Conservation (phyloP, 305 asterid genomes). For the Solanum aculeatissimum region DNA sequence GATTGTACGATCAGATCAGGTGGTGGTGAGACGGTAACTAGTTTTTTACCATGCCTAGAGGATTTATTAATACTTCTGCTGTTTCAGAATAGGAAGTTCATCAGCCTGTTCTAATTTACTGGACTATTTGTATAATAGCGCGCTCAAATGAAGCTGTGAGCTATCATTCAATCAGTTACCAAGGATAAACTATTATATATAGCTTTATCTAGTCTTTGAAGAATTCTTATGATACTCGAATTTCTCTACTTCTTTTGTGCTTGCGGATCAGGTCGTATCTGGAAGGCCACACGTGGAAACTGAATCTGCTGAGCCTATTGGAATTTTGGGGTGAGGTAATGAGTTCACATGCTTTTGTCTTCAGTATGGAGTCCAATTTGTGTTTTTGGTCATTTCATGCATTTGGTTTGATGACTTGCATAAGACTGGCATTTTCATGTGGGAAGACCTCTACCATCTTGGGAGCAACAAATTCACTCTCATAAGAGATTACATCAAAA, state of each 20-base stretch:
- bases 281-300: conserved; percentile 73
- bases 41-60: not conserved
- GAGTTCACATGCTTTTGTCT: not conserved
- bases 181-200: not conserved
- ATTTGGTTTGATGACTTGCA: conserved; percentile 75
- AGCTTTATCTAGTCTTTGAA: not conserved
- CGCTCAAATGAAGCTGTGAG: not conserved
- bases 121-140: not conserved
- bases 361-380: not conserved
- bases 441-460: conserved; percentile 74
- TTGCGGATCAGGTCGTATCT: conserved; percentile 46
- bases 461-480: conserved; percentile 62
- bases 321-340: conserved; percentile 83
- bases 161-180: not conserved
- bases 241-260: not conserved
- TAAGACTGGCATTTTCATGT: conserved; percentile 75
- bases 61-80: not conserved
- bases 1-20: conserved; percentile 68
- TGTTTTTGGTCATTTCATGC: not conserved
- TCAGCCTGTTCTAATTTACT: not conserved
- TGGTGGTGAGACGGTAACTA: conserved; percentile 65
- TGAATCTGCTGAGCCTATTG: conserved; percentile 74
- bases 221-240: not conserved
- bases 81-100: not conserved
- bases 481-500: conserved; percentile 56